Evolutionary conservation across 345 rosid species (phyloP).

Genomic region (Citrus medica): DNA sequence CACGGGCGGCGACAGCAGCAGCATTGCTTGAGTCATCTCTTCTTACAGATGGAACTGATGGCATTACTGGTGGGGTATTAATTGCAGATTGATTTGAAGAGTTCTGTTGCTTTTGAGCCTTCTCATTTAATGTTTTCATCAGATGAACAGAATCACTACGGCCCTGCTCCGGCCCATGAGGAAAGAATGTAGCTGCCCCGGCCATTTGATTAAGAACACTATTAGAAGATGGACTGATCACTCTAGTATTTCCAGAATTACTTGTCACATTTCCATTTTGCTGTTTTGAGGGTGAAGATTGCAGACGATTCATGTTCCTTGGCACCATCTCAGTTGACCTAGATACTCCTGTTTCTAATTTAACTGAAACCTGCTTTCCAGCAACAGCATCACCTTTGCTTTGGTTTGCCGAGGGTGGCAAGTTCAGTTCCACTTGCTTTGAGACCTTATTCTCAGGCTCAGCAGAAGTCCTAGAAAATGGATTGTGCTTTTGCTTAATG

Average conservation of each 20-base stretch:
- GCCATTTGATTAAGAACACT: slow-evolving; percentile 42
- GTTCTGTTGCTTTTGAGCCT: slow-evolving; percentile 53
- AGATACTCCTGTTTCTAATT: slow-evolving; percentile 30
- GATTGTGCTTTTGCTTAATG: slow-evolving; percentile 36
- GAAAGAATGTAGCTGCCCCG: slow-evolving; percentile 32
- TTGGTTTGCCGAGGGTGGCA: slow-evolving; percentile 56
- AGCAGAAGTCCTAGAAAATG: slow-evolving; percentile 25
- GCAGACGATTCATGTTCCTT: slow-evolving; percentile 36
- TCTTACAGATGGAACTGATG: slow-evolving; percentile 40
- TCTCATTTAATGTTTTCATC: slow-evolving; percentile 53
- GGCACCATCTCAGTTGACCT: slow-evolving; percentile 35
- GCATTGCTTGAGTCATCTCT: slow-evolving; percentile 63
- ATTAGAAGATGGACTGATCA: slow-evolving; percentile 35
- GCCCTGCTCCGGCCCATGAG: slow-evolving; percentile 44
- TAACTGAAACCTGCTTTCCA: slow-evolving; percentile 40
- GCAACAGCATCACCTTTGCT: slow-evolving; percentile 33
- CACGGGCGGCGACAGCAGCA: slow-evolving; percentile 66
- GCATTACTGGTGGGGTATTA: slow-evolving; percentile 25
- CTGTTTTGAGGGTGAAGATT: slow-evolving; percentile 39
- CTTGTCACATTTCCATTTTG: slow-evolving; percentile 40
- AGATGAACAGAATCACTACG: slow-evolving; percentile 60
- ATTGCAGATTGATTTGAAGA: slow-evolving; percentile 29
- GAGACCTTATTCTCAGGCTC: slow-evolving; percentile 50
- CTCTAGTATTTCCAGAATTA: slow-evolving; percentile 29
- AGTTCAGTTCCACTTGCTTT: slow-evolving; percentile 74